Base-by-base conservation (phyloP, 1,139 yeast species). In the Hyphopichia buzzinii region DNA sequence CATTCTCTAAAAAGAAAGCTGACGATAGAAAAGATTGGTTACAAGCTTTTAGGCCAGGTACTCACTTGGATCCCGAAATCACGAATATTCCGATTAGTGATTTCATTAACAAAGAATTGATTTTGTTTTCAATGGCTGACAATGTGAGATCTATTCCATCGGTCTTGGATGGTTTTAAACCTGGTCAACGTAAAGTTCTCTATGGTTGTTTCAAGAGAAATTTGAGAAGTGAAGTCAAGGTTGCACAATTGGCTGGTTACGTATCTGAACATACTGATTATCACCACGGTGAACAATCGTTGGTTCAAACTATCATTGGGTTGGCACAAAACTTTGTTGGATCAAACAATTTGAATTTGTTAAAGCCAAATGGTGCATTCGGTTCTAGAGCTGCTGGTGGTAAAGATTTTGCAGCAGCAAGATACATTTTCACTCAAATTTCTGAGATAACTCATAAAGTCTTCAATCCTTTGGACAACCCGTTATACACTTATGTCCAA, bases 361-460 rank as follows among this genome's bases (percentile, higher is more conserved):
- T 94, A 48, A 75, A 81, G 59, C 98, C 99, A 31, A 85, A 84
- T 57, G 99, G 99, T 71, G 84, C 90, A 21, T 94, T 94, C 58
- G 99, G 99, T 74, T 84, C 97, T 2, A 80, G 99, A 64, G 92
- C 95, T 29, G 77, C 89, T 25, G 98, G 99, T 62, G 99, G 99
- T 67, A 94, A 94, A 58, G 98, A 94, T 70, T 94, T 89, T 17
- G 87, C 97, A n/a, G 97, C 97, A 30, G 84, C 97, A 41, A 90
- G 99, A 77, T 94, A 94, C 69, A 90, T 94, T 61, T 87, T 79
- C 58, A 94, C 99, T 0, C 92, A 87, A 52, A 65, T 92, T 48
- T 80, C 78, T 42, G 79, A 83, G 22, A 72, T 94, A 31, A 85
- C 98, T 0, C 72, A 84, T 44, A 79, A 72, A 36, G 75, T 90